Conservation (phyloP, 495 filamentous ascomycete genomes). For the Penicillium cataractarum region DNA sequence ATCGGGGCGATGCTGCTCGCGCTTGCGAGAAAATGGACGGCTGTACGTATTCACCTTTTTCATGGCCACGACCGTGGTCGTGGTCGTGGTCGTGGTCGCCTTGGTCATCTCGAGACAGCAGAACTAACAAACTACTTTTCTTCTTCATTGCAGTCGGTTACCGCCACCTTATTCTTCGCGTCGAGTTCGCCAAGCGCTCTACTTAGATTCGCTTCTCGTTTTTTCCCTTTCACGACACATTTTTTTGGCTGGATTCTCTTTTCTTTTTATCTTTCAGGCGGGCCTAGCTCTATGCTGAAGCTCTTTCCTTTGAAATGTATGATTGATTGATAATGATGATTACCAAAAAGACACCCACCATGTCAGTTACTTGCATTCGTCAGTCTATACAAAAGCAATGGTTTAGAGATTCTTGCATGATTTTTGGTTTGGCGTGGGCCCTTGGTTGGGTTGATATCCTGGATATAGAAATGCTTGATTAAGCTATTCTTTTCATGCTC, state of each 20-base stretch:
- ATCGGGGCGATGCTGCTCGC: slow-evolving; percentile 82
- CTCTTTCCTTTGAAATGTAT: slow-evolving; percentile 49
- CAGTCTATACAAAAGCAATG: slow-evolving; percentile 43
- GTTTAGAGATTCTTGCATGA: slow-evolving; percentile 32
- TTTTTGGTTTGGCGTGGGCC: not conserved
- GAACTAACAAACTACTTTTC: slow-evolving; percentile 28
- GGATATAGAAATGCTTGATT: not conserved
- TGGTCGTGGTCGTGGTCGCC: too few relatives aligned
- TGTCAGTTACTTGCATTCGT: slow-evolving; percentile 44
- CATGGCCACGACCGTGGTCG: not conserved
- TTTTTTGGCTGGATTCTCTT: slow-evolving; percentile 30
- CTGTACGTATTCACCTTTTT: slow-evolving; percentile 56
- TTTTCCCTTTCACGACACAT: slow-evolving; percentile 30
- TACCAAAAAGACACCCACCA: slow-evolving; percentile 39
- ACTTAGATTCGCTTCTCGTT: slow-evolving; percentile 45
- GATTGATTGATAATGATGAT: slow-evolving; percentile 52
- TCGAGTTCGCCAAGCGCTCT: slow-evolving; percentile 89
- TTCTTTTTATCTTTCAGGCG: slow-evolving; percentile 42
- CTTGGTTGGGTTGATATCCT: slow-evolving; percentile 1
- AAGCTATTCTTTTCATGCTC: not conserved
- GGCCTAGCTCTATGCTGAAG: slow-evolving; percentile 35
- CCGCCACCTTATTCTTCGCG: slow-evolving; percentile 84
- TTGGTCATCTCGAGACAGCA: not conserved
- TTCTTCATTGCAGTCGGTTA: slow-evolving; percentile 64
- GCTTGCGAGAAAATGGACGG: slow-evolving; percentile 98